Evolutionary conservation across 805 yeast genomes (phyloP).

Genomic region (Metschnikowia proteae): DNA sequence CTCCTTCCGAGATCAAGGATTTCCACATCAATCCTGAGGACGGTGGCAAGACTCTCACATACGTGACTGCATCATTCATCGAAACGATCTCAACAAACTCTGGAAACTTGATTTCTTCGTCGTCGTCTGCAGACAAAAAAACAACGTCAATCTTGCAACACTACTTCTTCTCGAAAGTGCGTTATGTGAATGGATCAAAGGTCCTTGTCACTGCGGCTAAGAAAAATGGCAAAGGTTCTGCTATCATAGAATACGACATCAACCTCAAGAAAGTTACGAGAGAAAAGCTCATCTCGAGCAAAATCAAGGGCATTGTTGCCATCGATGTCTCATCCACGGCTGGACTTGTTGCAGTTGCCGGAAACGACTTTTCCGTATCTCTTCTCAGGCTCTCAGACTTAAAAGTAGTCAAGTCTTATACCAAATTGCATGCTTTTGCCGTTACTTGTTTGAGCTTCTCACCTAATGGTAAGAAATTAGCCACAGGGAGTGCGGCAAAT

Average conservation of each 20-base stretch:
- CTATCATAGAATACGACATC: slow-evolving; percentile 43
- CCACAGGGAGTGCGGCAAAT: slow-evolving; percentile 75
- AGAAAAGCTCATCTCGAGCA: slow-evolving; percentile 40
- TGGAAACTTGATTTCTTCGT: slow-evolving; percentile 34
- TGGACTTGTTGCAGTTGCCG: slow-evolving; percentile 53
- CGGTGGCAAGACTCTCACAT: slow-evolving; percentile 61
- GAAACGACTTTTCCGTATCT: slow-evolving; percentile 63
- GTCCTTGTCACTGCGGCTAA: slow-evolving; percentile 33
- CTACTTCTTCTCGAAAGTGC: slow-evolving; percentile 40
- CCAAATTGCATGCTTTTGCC: slow-evolving; percentile 71
- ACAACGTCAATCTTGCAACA: slow-evolving; percentile 20
- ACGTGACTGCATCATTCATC: slow-evolving; percentile 53
- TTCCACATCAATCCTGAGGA: slow-evolving; percentile 55
- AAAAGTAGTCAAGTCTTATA: slow-evolving; percentile 45
- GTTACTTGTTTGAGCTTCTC: slow-evolving; percentile 71
- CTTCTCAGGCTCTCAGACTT: slow-evolving; percentile 53
- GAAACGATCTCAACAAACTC: slow-evolving; percentile 49
- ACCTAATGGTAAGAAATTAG: slow-evolving; percentile 61
- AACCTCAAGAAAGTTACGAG: slow-evolving; percentile 40
- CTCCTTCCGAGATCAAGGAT: slow-evolving; percentile 56
- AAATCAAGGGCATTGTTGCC: slow-evolving; percentile 53
- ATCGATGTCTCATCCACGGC: slow-evolving; percentile 41
- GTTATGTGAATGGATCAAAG: slow-evolving; percentile 34
- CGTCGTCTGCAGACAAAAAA: slow-evolving; percentile 20
- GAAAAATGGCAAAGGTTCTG: slow-evolving; percentile 34